These are phyloP conservation scores for Cladosporium sp. DNA, from an alignment of 2,329 filamentous ascomycete genomes.

Conservation along the genomic window DNA sequence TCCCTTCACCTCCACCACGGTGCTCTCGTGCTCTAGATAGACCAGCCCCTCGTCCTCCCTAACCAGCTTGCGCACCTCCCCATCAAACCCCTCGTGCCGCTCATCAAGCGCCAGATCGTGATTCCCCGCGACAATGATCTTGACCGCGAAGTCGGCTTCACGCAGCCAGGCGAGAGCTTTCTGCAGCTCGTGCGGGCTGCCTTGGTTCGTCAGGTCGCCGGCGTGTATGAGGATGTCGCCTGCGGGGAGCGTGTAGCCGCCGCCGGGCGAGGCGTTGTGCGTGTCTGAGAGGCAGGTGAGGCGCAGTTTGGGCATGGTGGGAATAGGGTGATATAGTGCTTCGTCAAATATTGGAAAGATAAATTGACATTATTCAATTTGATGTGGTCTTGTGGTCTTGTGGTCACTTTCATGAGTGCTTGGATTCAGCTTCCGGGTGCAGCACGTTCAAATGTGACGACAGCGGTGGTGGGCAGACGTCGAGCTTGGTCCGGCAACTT, in stretches of 20 bases:
- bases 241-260: slow-evolving; percentile 56
- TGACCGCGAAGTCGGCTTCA: slow-evolving; percentile 60
- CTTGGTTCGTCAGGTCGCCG: slow-evolving; percentile 70
- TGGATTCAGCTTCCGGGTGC: no score
- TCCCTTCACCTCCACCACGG: slow-evolving; percentile 52
- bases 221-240: slow-evolving; percentile 72
- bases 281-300: slow-evolving; percentile 74
- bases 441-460: no score
- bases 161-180: slow-evolving; percentile 63
- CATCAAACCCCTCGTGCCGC: slow-evolving; percentile 21
- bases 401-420: no score
- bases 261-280: slow-evolving; percentile 54
- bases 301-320: slow-evolving; percentile 43
- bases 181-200: slow-evolving; percentile 51
- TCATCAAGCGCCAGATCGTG: slow-evolving; percentile 66
- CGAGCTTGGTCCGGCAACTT: no score
- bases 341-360: no score
- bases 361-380: no score
- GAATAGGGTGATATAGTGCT: no score
- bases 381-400: no score
- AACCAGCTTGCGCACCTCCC: slow-evolving; percentile 50
- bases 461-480: no score
- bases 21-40: slow-evolving; percentile 57
- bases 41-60: slow-evolving; percentile 47
- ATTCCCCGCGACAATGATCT: slow-evolving; percentile 67